Evolutionary conservation across 805 yeast genomes (phyloP).

Genomic region (Candida ulmi): DNA sequence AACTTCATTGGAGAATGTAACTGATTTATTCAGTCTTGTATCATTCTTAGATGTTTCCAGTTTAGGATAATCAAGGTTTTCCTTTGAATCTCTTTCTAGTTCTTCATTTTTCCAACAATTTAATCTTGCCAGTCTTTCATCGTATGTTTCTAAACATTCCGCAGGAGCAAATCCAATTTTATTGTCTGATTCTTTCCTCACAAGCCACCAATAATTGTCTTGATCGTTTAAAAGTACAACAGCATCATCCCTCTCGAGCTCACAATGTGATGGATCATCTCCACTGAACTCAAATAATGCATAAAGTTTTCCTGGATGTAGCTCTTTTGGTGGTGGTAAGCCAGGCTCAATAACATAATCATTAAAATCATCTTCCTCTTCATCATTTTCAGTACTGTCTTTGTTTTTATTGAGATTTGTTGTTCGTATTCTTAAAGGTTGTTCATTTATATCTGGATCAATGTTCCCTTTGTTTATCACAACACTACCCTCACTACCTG

Average conservation of each 20-base stretch:
- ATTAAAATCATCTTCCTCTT: constrained; percentile 36
- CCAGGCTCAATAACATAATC: constrained; percentile 34
- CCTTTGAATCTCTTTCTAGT: constrained; percentile 17
- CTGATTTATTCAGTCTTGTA: constrained; percentile 12
- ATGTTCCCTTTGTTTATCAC: constrained; percentile 16
- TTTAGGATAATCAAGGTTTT: constrained; percentile 3
- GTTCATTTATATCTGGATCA: constrained; percentile 13
- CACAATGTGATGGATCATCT: constrained; percentile 90
- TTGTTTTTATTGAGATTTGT: constrained; percentile 10
- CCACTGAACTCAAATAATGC: constrained; percentile 86
- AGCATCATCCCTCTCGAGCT: constrained; percentile 72
- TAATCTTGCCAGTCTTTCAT: constrained; percentile 83
- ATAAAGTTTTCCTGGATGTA: constrained; percentile 78
- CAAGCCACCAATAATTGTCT: constrained; percentile 97
- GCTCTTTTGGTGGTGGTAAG: constrained; percentile 63
- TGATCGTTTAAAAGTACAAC: constrained; percentile 79
- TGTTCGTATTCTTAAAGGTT: constrained; percentile 12
- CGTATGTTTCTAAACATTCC: constrained; percentile 86
- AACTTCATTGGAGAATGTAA: constrained; percentile 18
- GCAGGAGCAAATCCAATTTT: constrained; percentile 95
- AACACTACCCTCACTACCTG: constrained; percentile 18
- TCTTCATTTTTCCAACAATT: constrained; percentile 92
- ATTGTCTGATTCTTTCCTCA: constrained; percentile 50
- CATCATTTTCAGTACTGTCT: constrained; percentile 28
- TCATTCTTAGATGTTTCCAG: constrained; percentile 2